Conservation (phyloP, 768 basidiomycete species). For the Macrolepiota dolichaula region DNA sequence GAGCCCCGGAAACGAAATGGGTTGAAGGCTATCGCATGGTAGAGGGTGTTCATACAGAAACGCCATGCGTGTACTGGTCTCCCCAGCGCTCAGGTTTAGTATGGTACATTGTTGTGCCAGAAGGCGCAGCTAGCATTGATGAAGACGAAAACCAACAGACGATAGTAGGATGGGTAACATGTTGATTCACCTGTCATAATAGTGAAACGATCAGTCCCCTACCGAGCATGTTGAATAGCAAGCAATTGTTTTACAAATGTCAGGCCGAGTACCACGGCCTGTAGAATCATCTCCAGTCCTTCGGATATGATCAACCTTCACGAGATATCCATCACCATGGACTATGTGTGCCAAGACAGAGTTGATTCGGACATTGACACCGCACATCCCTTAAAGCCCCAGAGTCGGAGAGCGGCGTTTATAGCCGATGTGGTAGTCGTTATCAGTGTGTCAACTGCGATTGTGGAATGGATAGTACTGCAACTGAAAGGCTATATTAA, state of each 20-base stretch:
- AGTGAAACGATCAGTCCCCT: slow-evolving; percentile 15
- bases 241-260: slow-evolving; percentile 17
- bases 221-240: slow-evolving; percentile 14
- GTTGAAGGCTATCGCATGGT: background rate
- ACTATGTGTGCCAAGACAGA: no score
- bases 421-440: slow-evolving; percentile 7
- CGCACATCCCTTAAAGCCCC: slow-evolving; percentile 13
- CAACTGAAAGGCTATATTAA: background rate
- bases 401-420: slow-evolving; percentile 9
- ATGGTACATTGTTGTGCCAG: slow-evolving; percentile 14
- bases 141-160: background rate
- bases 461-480: slow-evolving; percentile 18
- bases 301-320: no score
- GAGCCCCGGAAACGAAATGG: background rate
- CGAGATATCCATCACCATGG: no score
- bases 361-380: slow-evolving; percentile 1
- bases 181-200: slow-evolving; percentile 9
- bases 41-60: slow-evolving; percentile 15
- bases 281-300: no score
- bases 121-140: slow-evolving; percentile 8
- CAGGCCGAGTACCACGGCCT: slow-evolving; percentile 10
- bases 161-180: slow-evolving; percentile 5
- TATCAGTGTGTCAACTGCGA: slow-evolving; percentile 11
- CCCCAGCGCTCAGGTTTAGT: slow-evolving; percentile 14
- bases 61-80: slow-evolving; percentile 16